These are phyloP conservation scores for Chlamydomonas schloesseri DNA, from an alignment of 139 green algal genomes.

Conservation along the genomic window DNA sequence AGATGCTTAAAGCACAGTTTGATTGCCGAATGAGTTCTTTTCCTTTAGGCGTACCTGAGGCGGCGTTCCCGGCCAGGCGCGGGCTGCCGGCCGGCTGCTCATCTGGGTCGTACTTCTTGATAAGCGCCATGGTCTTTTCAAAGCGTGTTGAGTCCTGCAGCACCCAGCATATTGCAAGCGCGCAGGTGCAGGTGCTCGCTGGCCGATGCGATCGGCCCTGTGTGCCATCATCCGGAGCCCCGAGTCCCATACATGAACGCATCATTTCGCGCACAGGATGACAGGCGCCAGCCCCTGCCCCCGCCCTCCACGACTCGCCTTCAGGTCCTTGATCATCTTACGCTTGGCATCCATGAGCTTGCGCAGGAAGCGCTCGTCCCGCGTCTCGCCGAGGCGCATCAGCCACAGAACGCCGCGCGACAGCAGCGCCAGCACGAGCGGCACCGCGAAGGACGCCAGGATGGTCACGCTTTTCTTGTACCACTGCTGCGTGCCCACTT, in stretches of 20 bases:
- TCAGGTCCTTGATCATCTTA: constrained; percentile 76
- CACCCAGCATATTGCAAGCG: neutral
- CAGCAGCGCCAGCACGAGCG: constrained; percentile 54
- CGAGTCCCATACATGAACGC: no score
- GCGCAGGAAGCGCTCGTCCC: constrained; percentile 51
- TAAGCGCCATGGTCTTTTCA: constrained; percentile 70
- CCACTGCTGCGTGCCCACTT: constrained; percentile 41
- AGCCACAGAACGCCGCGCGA: constrained; percentile 18
- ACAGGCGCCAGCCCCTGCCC: no score
- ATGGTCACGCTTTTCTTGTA: constrained; percentile 27
- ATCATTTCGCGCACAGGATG: no score
- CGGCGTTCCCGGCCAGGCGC: no score
- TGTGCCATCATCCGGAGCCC: no score
- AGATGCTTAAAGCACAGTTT: no score
- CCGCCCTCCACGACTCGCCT: no score
- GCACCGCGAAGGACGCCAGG: neutral
- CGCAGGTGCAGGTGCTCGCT: no score
- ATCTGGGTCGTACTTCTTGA: constrained; percentile 81
- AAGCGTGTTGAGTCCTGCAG: constrained; percentile 75
- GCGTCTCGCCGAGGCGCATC: constrained; percentile 36
- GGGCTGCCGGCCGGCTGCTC: neutral
- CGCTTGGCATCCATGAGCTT: constrained; percentile 56
- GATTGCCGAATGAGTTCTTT: no score
- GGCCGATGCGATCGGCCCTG: no score
- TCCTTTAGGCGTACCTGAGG: neutral